These are phyloP conservation scores for Candida tammaniensis DNA, from an alignment of 805 yeast species.

Conservation along the genomic window DNA sequence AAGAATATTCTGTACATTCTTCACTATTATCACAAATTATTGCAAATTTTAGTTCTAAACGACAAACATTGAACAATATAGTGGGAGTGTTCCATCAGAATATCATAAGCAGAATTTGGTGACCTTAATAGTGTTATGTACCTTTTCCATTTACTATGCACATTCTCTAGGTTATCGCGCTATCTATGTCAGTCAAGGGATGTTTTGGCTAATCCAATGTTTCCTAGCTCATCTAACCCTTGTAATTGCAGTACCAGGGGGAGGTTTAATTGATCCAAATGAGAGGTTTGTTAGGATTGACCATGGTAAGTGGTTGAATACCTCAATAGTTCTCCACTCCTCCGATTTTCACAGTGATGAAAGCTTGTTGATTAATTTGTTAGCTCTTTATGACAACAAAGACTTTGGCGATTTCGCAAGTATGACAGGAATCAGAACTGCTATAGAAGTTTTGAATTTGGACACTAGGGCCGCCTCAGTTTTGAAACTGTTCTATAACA, in stretches of 20 bases:
- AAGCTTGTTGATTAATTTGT: slow-evolving; percentile 2
- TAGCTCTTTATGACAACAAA: slow-evolving; percentile 2
- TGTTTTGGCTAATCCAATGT: slow-evolving; percentile 1
- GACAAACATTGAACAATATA: no score
- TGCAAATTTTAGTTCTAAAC: no score
- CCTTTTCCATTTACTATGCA: no score
- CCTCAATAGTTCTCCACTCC: slow-evolving; percentile 2
- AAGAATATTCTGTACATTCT: no score
- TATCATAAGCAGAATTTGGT: no score
- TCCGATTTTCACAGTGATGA: slow-evolving; percentile 2
- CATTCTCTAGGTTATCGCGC: no score
- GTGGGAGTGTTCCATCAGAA: no score
- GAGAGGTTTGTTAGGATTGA: slow-evolving; percentile 1
- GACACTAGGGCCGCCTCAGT: slow-evolving; percentile 1
- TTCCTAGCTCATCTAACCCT: not conserved
- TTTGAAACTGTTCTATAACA: slow-evolving; percentile 1
- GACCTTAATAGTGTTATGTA: no score
- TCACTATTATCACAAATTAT: no score
- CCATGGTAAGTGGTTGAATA: slow-evolving; percentile 1
- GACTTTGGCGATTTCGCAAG: slow-evolving; percentile 1
- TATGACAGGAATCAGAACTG: not conserved
- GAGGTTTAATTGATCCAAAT: slow-evolving; percentile 1
- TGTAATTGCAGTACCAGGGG: slow-evolving; percentile 2
- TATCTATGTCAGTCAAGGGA: no score
- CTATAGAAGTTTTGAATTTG: not conserved